These are phyloP conservation scores for Hypoxylon sp. DNA, from an alignment of 2,329 filamentous ascomycete species.

Conservation along the genomic window DNA sequence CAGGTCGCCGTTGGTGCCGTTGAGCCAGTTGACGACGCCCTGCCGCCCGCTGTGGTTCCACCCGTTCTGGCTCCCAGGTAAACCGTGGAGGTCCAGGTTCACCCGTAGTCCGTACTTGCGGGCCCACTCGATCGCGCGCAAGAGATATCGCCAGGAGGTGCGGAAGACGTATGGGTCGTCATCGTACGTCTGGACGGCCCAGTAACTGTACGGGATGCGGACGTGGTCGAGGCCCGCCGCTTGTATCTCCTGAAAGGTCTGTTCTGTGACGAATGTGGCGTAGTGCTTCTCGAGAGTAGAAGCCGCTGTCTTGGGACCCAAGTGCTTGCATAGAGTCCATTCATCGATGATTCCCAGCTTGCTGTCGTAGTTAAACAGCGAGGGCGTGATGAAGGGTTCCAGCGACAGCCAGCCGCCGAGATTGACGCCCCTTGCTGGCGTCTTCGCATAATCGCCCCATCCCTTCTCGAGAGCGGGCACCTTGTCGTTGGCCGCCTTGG, in stretches of 20 bases:
- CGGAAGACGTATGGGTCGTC: slow-evolving; percentile 89
- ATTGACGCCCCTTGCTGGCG: slow-evolving; percentile 89
- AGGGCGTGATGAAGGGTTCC: slow-evolving; percentile 96
- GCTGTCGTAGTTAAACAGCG: slow-evolving; percentile 80
- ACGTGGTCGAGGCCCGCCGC: slow-evolving; percentile 94
- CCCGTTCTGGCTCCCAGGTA: slow-evolving; percentile 94
- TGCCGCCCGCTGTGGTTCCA: slow-evolving; percentile 96
- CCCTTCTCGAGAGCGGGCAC: slow-evolving; percentile 81
- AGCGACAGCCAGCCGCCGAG: slow-evolving; percentile 93
- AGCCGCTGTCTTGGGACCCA: slow-evolving; percentile 74
- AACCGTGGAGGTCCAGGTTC: slow-evolving; percentile 92
- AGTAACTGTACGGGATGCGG: slow-evolving; percentile 95
- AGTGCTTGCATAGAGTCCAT: slow-evolving; percentile 78
- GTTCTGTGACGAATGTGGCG: slow-evolving; percentile 85
- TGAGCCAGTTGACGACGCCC: slow-evolving; percentile 87
- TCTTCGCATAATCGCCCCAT: slow-evolving; percentile 82
- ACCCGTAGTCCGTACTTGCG: slow-evolving; percentile 92
- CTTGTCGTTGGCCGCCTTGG: slow-evolving; percentile 78
- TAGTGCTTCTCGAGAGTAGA: slow-evolving; percentile 89
- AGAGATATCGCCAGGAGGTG: slow-evolving; percentile 91
- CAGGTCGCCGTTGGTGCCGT: slow-evolving; percentile 83
- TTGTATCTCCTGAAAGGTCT: slow-evolving; percentile 85
- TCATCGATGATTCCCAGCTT: slow-evolving; percentile 83
- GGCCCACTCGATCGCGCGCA: slow-evolving; percentile 93
- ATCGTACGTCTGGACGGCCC: slow-evolving; percentile 88